Conservation (phyloP, 2,329 filamentous ascomycete species). For the Pseudogymnoascus sp. region DNA sequence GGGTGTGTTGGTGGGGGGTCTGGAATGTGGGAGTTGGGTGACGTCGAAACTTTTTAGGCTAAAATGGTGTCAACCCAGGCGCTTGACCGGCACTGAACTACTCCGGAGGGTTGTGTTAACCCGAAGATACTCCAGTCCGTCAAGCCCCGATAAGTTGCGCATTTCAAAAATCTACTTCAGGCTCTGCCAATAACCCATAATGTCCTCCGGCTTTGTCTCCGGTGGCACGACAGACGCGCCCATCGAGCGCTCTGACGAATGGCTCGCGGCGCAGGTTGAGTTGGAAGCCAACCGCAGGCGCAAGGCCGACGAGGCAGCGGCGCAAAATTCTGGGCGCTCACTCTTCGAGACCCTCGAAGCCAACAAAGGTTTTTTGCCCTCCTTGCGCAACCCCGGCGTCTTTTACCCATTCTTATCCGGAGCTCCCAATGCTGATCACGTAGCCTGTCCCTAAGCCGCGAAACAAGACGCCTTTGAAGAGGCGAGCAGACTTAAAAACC, state of each 20-base stretch:
- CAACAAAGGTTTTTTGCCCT: constrained; percentile 58
- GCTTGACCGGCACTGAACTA: background rate
- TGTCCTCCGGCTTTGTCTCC: constrained; percentile 45
- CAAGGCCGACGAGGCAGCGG: constrained; percentile 32
- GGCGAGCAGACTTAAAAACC: constrained; percentile 61
- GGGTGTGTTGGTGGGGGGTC: background rate
- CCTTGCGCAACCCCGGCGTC: background rate
- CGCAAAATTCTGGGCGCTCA: constrained; percentile 43
- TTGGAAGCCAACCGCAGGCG: constrained; percentile 29
- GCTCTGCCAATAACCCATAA: constrained; percentile 16
- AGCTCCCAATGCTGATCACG: constrained; percentile 15
- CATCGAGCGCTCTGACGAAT: constrained; percentile 32
- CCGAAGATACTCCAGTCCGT: constrained; percentile 1
- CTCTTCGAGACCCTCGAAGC: constrained; percentile 71
- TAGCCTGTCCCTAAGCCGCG: constrained; percentile 45
- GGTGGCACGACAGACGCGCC: constrained; percentile 41
- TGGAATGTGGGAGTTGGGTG: constrained; percentile 2
- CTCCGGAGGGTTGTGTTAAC: background rate
- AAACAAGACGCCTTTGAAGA: constrained; percentile 81
- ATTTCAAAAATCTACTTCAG: background rate
- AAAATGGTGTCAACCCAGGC: background rate
- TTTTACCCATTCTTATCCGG: background rate
- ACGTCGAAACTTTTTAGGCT: background rate
- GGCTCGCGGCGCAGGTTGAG: constrained; percentile 31
- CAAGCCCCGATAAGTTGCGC: background rate